Evolutionary conservation across 148 eudicot species (phyloP).

Genomic region (Chenopodium suecicum): DNA sequence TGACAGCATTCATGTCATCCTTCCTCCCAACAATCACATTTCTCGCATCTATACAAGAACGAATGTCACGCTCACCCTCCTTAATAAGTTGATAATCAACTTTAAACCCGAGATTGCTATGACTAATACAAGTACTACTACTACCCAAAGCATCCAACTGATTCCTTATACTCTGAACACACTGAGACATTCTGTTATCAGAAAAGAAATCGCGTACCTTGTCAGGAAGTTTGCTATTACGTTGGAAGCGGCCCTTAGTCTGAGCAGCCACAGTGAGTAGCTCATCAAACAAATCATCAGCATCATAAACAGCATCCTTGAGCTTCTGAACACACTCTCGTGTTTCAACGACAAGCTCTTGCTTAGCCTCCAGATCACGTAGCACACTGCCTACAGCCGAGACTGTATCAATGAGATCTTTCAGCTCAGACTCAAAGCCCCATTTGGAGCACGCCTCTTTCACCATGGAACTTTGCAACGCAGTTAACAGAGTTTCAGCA

Average conservation of each 20-base stretch:
- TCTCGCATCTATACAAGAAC: slow-evolving; percentile 6
- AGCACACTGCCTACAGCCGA: slow-evolving; percentile 24
- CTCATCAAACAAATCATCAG: slow-evolving; percentile 27
- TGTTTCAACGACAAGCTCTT: slow-evolving; percentile 2
- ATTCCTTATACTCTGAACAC: neutral
- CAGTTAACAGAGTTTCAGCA: slow-evolving; percentile 6
- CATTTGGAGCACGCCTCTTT: slow-evolving; percentile 13
- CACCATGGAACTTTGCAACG: neutral
- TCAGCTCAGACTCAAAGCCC: slow-evolving; percentile 18
- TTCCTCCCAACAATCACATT: slow-evolving; percentile 30
- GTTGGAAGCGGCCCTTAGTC: neutral
- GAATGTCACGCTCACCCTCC: neutral
- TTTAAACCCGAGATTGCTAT: neutral
- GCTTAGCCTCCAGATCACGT: slow-evolving; percentile 24
- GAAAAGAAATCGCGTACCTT: slow-evolving; percentile 23
- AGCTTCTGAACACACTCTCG: slow-evolving; percentile 27
- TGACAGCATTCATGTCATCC: slow-evolving; percentile 7
- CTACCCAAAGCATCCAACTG: slow-evolving; percentile 11
- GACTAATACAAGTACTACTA: neutral
- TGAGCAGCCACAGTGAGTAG: slow-evolving; percentile 12
- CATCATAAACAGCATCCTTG: slow-evolving; percentile 25
- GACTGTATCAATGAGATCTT: slow-evolving; percentile 21
- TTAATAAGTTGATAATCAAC: neutral
- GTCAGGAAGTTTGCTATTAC: neutral
- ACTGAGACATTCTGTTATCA: neutral